These are phyloP conservation scores for Rhexocercosporidium sp. DNA, from an alignment of 2,329 filamentous ascomycete genomes.

Conservation along the genomic window DNA sequence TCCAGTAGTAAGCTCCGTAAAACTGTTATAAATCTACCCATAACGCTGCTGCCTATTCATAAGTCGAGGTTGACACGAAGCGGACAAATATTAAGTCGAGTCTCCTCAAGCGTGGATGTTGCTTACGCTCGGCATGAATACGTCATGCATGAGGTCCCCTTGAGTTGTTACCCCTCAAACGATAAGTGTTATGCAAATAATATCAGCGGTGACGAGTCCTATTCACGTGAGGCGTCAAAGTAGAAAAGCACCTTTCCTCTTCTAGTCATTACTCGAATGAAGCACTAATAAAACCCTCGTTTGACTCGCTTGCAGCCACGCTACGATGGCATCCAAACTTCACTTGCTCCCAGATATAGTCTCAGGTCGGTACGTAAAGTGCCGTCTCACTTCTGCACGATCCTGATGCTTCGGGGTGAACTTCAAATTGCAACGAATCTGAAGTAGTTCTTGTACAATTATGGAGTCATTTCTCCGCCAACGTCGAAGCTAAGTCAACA, in stretches of 20 bases:
- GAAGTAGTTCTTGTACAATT: no score
- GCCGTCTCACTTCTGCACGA: no score
- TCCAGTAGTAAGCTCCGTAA: not conserved
- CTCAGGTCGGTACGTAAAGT: no score
- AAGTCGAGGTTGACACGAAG: not conserved
- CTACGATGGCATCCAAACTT: no score
- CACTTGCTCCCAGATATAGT: no score
- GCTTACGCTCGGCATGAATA: conserved; percentile 1
- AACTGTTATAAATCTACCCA: not conserved
- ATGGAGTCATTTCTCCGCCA: no score
- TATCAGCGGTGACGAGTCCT: no score
- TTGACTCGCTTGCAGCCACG: not conserved
- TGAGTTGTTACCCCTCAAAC: not conserved
- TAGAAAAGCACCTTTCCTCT: not conserved
- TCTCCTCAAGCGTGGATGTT: not conserved
- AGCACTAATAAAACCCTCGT: not conserved
- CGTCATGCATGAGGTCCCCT: not conserved
- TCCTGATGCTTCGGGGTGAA: no score
- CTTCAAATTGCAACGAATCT: no score
- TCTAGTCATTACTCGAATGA: not conserved
- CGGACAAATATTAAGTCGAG: not conserved
- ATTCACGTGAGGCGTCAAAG: no score
- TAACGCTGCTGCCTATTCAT: not conserved
- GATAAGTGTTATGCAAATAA: not conserved
- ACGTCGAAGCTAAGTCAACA: no score